Base-by-base conservation (phyloP, 495 filamentous ascomycete genomes). In the Neurospora terricola region DNA sequence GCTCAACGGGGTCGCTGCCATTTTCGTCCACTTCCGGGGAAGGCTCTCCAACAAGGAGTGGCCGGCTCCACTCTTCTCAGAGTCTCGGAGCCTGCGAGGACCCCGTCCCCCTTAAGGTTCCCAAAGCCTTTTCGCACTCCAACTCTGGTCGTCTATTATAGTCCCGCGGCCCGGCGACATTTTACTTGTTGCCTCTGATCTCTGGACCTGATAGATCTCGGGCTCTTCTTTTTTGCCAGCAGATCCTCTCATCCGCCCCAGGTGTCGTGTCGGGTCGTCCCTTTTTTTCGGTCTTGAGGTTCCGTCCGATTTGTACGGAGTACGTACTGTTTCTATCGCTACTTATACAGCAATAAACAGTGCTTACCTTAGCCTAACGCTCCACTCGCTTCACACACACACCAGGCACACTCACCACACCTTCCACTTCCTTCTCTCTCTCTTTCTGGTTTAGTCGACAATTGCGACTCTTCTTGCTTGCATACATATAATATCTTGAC, bases 51-150 rank as follows among this genome's bases (percentile, higher is more conserved):
- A 34, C 54, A 34, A 66, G 12, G 27, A 34, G 23, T 62, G 23
- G 54, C 14, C 54, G 54, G 54, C 54, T 36, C 54, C 54, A 34
- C 54, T 66, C 54, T 36, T 59, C 54, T 62, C 12, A 66, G 54
- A 62, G 27, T 66, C 75, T 77, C 77, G 77, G 77, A 68, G 70
- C 66, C 40, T 75, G 73, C 71, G 73, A 77, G 76, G 36, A 70
- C 66, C 54, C 77, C 77, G 77, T 72, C 69, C 30, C 70, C 72
- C 72, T 48, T 62, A 36, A 30, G 43, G 30, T 42, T 42, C 36
- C 27, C 27, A 66, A 34, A 66, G 12, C 14, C 14, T 34, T 66
- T 66, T 66, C 27, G 54, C 54, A 30, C 23, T 59, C 48, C 23
- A 16, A 7, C 12, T 34, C 23, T 27, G 21, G 10, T 30, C 48